A percentile compares a stretch with the other conserved stretches of the same genome.
Evolutionary conservation across 1,139 yeast genomes (phyloP).

Genomic region (Lodderomyces theae): DNA sequence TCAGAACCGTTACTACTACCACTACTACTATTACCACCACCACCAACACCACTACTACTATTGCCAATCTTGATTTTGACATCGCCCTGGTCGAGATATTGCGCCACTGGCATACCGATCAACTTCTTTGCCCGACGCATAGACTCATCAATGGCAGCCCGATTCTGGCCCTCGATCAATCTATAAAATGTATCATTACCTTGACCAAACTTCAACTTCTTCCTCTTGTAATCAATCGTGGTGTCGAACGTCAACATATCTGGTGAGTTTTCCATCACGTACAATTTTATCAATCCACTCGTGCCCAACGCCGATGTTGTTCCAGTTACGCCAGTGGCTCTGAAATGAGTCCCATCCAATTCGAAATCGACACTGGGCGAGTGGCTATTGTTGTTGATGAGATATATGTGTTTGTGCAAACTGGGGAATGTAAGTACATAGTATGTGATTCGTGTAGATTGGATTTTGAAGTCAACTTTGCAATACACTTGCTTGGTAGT

Average conservation of each 20-base stretch:
- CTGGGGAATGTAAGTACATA: conserved; percentile 29
- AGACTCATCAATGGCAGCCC: conserved; percentile 10
- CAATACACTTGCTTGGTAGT: conserved; percentile 23
- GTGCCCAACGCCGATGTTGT: conserved; percentile 39
- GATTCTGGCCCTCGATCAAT: conserved; percentile 13
- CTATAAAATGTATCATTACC: conserved; percentile 12
- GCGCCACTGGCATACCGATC: conserved; percentile 32
- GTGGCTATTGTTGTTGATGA: conserved; percentile 32
- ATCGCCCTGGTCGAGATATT: conserved; percentile 30
- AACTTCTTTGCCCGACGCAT: conserved; percentile 16
- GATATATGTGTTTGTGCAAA: conserved; percentile 11
- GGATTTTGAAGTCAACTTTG: conserved; percentile 32
- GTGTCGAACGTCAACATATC: conserved; percentile 26
- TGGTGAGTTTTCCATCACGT: conserved; percentile 22
- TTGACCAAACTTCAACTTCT: conserved; percentile 6
- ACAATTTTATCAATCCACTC: conserved; percentile 29
- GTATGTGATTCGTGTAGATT: conserved; percentile 34
- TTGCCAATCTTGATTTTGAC: conserved; percentile 17
- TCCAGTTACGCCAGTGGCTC: conserved; percentile 37
- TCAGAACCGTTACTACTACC: background rate
- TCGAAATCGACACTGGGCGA: conserved; percentile 36
- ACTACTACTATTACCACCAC: too few species aligned
- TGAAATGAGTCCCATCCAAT: conserved; percentile 28
- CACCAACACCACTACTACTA: background rate
- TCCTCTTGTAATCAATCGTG: conserved; percentile 8